Evolutionary conservation across 306 rosid genomes (phyloP).

Genomic region (Dicorynia guianensis): DNA sequence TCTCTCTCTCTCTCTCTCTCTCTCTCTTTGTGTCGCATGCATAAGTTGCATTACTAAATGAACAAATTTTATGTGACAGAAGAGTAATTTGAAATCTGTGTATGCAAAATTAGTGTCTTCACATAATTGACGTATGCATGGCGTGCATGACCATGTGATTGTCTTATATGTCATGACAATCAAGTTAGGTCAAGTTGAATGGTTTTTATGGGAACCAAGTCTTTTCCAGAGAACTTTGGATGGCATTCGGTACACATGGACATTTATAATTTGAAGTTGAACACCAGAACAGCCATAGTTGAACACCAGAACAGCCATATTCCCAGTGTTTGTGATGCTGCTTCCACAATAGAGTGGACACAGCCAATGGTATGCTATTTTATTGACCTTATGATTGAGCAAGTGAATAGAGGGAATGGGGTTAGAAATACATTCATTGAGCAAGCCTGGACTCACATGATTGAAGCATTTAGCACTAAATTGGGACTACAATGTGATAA

Average conservation of each 20-base stretch:
- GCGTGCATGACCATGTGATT: conserved; percentile 1
- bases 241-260: conserved; percentile 25
- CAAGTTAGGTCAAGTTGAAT: not conserved
- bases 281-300: too few species aligned
- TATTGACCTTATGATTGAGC: conserved; percentile 67
- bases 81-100: not conserved
- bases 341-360: conserved; percentile 60
- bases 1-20: too few species aligned
- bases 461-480: conserved; percentile 48
- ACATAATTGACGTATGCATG: not conserved
- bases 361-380: conserved; percentile 56
- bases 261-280: conserved; percentile 53
- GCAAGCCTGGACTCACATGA: conserved; percentile 67
- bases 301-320: conserved; percentile 23
- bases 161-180: not conserved
- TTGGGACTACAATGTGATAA: conserved; percentile 58
- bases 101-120: not conserved
- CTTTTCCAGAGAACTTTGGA: conserved; percentile 6
- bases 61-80: not conserved
- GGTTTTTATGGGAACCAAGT: not conserved
- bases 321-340: conserved; percentile 32
- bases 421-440: conserved; percentile 55
- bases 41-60: not conserved
- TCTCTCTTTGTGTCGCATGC: too few species aligned
- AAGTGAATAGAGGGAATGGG: conserved; percentile 54